Base-by-base conservation (phyloP, 345 rosid genomes). In the Sonneratia alba region DNA sequence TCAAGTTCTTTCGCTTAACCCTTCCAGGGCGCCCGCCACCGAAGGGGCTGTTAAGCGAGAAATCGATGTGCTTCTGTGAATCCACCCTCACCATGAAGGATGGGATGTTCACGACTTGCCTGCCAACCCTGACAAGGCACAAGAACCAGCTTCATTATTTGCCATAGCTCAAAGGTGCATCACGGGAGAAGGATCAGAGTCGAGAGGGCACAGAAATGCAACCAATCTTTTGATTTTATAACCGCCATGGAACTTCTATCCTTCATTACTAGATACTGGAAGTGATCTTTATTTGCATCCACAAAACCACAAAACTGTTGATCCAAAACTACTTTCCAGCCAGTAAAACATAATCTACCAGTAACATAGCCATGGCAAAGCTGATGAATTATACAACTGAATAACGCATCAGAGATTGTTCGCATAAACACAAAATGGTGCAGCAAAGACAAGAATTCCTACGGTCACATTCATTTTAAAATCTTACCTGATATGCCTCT, bases 1-100 rank as follows among this genome's bases (percentile, higher is more conserved):
- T 82, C 73, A 59, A 72, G 80, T 80, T 85, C 86, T 34, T 85
- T 81, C 86, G 73, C 81, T 85, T 85, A 69, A 82, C 84, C 55
- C 88, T 78, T 74, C 86, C 88, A 71, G 84, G 80, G 36, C 86
- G 81, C 7, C 85, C 85, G 24, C 85, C 85, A 48, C 83, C 81
- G 0, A 84, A 78, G 5, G 87, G 87, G 63, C 87, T 84, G 14
- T 78, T 81, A 18, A 81, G 77, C 0, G 85, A 79, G 77, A 81
- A 84, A 53, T 84, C 87, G 12, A 84, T 79, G 79, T 84, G 87
- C 76, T 81, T 81, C 66, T 81, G 81, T 4, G 87, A 84, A 70
- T 84, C 87, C 3, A 81, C 77, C 73, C 85, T 81, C 77, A 81
- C 87, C 85, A 83, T 66, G 77, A 81, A 84, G 11, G 87, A 84